These are phyloP conservation scores for Nissolia schottii DNA, from an alignment of 306 rosid species.

Conservation along the genomic window DNA sequence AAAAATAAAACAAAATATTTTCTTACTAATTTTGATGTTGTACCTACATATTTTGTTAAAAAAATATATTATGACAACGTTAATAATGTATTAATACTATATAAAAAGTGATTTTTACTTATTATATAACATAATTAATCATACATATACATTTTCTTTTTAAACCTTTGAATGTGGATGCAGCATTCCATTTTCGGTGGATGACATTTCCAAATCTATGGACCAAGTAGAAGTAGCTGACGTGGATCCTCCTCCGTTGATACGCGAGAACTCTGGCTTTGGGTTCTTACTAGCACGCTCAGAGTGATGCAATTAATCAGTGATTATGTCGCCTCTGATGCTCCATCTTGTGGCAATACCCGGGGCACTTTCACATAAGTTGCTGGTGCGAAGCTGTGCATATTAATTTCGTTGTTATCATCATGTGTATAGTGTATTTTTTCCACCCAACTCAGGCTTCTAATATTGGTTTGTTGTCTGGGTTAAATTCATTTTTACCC, in stretches of 20 bases:
- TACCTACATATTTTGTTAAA: too few species aligned
- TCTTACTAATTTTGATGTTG: too few species aligned
- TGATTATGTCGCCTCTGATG: slow-evolving; percentile 18
- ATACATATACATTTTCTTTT: slow-evolving; percentile 1
- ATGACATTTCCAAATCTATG: slow-evolving; percentile 95
- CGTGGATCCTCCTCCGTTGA: slow-evolving; percentile 93
- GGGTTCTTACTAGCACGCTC: slow-evolving; percentile 87
- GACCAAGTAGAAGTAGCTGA: slow-evolving; percentile 84
- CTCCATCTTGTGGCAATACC: slow-evolving; percentile 24
- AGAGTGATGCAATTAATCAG: slow-evolving; percentile 42
- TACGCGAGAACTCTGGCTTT: slow-evolving; percentile 95
- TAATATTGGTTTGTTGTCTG: slow-evolving; percentile 60
- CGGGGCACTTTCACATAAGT: slow-evolving; percentile 36
- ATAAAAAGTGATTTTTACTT: too few species aligned
- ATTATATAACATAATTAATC: too few species aligned
- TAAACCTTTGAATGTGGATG: slow-evolving; percentile 24
- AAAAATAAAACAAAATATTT: too few species aligned
- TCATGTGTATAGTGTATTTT: slow-evolving; percentile 64
- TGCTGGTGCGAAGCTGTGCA: slow-evolving; percentile 68
- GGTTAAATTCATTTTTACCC: slow-evolving; percentile 59
- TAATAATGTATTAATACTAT: too few species aligned
- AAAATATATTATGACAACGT: too few species aligned
- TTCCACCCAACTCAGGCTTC: slow-evolving; percentile 45
- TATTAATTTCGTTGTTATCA: slow-evolving; percentile 40
- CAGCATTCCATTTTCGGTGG: slow-evolving; percentile 99